Evolutionary conservation across 2,329 filamentous ascomycete genomes (phyloP).

Genomic region (Pyrenochaeta sp.): DNA sequence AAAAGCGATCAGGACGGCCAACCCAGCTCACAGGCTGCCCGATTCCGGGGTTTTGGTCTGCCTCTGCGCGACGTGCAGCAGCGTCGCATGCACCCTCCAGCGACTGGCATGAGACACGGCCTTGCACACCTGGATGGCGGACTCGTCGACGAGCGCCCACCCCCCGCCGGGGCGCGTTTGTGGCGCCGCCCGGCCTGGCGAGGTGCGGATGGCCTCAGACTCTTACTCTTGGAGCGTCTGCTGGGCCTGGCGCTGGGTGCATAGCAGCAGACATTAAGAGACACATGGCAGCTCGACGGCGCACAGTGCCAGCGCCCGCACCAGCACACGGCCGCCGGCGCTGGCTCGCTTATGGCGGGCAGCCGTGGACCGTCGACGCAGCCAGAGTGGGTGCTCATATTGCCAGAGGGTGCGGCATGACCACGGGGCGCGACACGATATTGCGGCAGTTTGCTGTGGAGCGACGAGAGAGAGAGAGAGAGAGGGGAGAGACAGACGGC

Average conservation of each 20-base stretch:
- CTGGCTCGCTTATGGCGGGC: background rate
- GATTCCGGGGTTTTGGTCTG: constrained; percentile 34
- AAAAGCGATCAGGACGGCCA: constrained; percentile 17
- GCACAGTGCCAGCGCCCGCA: no score
- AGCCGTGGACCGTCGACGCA: background rate
- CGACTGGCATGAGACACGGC: constrained; percentile 32
- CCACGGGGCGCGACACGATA: constrained; percentile 1
- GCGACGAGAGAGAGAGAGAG: no score
- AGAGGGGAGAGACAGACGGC: no score
- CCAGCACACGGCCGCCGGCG: no score
- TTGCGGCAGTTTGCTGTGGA: constrained; percentile 11
- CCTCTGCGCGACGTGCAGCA: constrained; percentile 30
- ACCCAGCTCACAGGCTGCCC: constrained; percentile 27
- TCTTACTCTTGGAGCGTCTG: no score
- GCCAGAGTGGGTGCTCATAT: background rate
- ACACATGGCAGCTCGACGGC: constrained; percentile 16
- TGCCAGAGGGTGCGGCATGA: background rate
- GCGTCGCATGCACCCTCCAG: constrained; percentile 31
- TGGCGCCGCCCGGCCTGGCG: no score
- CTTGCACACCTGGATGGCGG: constrained; percentile 31
- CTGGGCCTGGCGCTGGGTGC: no score
- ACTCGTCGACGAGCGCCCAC: constrained; percentile 28
- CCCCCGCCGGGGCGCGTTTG: constrained; percentile 25
- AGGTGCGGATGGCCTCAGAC: no score
- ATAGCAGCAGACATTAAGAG: constrained; percentile 13